These are phyloP conservation scores for Pichia norvegensis DNA, from an alignment of 1,139 yeast genomes.

Conservation along the genomic window DNA sequence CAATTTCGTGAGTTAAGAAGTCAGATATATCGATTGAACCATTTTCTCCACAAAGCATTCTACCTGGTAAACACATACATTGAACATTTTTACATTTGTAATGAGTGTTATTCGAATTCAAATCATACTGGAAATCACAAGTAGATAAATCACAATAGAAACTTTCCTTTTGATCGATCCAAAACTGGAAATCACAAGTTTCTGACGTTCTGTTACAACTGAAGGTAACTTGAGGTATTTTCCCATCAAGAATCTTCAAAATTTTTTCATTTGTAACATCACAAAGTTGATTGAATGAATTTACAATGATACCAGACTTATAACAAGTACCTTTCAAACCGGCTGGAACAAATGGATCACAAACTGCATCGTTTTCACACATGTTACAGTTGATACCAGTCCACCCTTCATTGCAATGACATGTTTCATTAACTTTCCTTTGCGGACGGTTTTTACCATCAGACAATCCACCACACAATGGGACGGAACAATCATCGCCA, in stretches of 20 bases:
- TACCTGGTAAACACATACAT: constrained; percentile 84
- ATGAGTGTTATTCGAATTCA: constrained; percentile 57
- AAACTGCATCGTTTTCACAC: constrained; percentile 63
- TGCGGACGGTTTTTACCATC: constrained; percentile 64
- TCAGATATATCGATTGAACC: constrained; percentile 95
- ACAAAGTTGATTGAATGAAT: constrained; percentile 82
- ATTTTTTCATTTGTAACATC: constrained; percentile 88
- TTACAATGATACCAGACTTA: constrained; percentile 76
- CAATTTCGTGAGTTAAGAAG: constrained; percentile 79
- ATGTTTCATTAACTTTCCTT: constrained; percentile 42
- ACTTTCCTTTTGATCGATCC: constrained; percentile 87
- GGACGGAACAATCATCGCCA: constrained; percentile 84
- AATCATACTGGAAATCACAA: constrained; percentile 64
- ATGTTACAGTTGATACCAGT: constrained; percentile 86
- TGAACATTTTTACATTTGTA: constrained; percentile 69
- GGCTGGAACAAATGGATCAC: constrained; percentile 84
- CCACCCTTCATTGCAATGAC: constrained; percentile 85
- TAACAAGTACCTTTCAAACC: constrained; percentile 86
- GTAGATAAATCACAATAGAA: constrained; percentile 75
- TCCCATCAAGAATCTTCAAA: constrained; percentile 67
- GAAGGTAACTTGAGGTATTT: constrained; percentile 86
- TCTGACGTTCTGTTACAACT: constrained; percentile 65
- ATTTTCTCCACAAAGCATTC: constrained; percentile 87
- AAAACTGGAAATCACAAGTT: constrained; percentile 82
- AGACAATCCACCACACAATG: constrained; percentile 77